These are phyloP conservation scores for Calocera viscosa DNA, from an alignment of 768 basidiomycete genomes.

Conservation along the genomic window DNA sequence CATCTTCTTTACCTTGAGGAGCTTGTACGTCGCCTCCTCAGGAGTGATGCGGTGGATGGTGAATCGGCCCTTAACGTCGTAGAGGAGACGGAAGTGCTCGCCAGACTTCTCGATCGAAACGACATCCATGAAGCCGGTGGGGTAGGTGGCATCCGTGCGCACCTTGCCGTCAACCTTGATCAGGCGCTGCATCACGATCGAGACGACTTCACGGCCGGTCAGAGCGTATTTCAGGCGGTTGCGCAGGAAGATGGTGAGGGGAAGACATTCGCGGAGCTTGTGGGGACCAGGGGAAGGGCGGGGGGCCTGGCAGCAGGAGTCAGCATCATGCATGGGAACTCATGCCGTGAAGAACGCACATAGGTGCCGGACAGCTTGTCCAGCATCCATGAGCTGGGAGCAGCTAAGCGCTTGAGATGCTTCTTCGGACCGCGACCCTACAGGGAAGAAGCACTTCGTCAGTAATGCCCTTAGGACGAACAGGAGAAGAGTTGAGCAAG, in stretches of 20 bases:
- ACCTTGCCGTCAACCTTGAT: conserved; percentile 99
- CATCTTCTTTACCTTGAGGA: conserved; percentile 84
- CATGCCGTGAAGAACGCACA: conserved; percentile 38
- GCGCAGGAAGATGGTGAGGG: conserved; percentile 92
- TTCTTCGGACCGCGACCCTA: conserved; percentile 98
- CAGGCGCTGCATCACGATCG: conserved; percentile 89
- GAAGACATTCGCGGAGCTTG: conserved; percentile 96
- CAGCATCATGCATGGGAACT: background rate
- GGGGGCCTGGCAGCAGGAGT: conserved; percentile 50
- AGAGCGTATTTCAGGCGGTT: conserved; percentile 99
- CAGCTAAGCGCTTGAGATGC: conserved; percentile 93
- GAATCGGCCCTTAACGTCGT: conserved; percentile 99
- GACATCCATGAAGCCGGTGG: conserved; percentile 97
- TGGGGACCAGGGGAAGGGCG: conserved; percentile 97
- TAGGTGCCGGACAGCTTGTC: conserved; percentile 96
- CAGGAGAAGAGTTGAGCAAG: background rate
- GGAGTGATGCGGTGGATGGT: conserved; percentile 98
- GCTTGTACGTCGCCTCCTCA: conserved; percentile 94
- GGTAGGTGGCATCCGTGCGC: conserved; percentile 92
- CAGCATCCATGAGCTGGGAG: conserved; percentile 99
- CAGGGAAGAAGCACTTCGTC: conserved; percentile 11
- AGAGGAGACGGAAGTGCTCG: conserved; percentile 98
- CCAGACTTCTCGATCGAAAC: conserved; percentile 95
- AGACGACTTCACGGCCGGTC: conserved; percentile 87
- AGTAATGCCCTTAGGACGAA: conserved; percentile 1